Conservation (phyloP, 768 basidiomycete genomes). For the Hypholoma sublateritium region DNA sequence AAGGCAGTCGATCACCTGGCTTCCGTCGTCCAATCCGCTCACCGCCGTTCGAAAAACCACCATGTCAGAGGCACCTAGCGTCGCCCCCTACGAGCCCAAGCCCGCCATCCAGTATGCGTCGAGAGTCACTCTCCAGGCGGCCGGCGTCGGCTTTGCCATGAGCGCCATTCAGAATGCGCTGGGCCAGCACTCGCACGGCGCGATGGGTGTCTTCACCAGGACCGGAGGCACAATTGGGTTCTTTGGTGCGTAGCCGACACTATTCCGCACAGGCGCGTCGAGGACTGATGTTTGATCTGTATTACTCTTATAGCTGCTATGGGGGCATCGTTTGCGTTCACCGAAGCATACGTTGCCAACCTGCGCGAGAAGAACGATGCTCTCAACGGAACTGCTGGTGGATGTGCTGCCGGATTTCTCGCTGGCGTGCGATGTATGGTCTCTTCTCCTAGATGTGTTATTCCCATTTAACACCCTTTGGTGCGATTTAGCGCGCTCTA, state of each 20-base stretch:
- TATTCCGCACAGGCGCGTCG: background rate
- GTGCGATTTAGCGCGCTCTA: constrained; percentile 62
- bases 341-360: constrained; percentile 82
- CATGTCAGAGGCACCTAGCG: constrained; percentile 33
- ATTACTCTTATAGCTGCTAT: constrained; percentile 64
- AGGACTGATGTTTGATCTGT: constrained; percentile 2
- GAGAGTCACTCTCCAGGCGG: constrained; percentile 61
- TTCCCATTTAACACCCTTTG: background rate
- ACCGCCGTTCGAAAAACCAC: constrained; percentile 28
- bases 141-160: constrained; percentile 64
- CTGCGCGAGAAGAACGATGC: constrained; percentile 76
- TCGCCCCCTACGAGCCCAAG: constrained; percentile 45
- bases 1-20: constrained; percentile 30
- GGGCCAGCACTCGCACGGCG: constrained; percentile 73
- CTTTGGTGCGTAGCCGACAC: constrained; percentile 65
- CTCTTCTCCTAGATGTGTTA: background rate
- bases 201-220: constrained; percentile 82
- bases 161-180: constrained; percentile 78
- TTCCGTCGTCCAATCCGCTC: constrained; percentile 26
- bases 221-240: constrained; percentile 89
- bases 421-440: constrained; percentile 79
- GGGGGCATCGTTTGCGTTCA: constrained; percentile 83
- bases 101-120: constrained; percentile 56
- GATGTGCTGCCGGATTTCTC: constrained; percentile 91
- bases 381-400: constrained; percentile 81